These are phyloP conservation scores for Endothia cerciana DNA, from an alignment of 2,329 filamentous ascomycete species.

Conservation along the genomic window DNA sequence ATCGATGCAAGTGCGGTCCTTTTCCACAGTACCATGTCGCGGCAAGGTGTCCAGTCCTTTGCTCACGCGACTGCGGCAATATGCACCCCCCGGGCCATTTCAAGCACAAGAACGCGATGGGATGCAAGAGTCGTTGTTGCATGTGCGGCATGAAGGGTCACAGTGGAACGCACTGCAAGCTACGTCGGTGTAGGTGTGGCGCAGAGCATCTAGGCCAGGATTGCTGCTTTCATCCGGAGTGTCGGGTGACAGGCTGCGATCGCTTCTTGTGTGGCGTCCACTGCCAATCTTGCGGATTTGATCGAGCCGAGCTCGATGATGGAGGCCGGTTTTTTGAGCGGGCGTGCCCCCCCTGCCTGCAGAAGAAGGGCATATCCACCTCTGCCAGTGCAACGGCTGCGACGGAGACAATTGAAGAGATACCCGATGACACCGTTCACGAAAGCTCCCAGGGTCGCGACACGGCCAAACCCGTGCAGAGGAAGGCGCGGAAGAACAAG, in stretches of 20 bases:
- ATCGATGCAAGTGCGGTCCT: conserved; percentile 44
- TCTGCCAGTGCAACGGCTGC: neutral
- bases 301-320: conserved; percentile 6
- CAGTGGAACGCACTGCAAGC: conserved; percentile 41
- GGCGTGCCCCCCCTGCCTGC: conserved; percentile 38
- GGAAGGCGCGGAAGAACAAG: conserved; percentile 4
- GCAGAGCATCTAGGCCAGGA: conserved; percentile 43
- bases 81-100: conserved; percentile 32
- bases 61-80: conserved; percentile 41
- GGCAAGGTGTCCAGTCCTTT: conserved; percentile 38
- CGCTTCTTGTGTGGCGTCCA: conserved; percentile 42
- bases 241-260: conserved; percentile 37
- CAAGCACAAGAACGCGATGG: conserved; percentile 43
- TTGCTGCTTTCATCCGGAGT: conserved; percentile 45
- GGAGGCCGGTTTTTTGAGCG: conserved; percentile 38
- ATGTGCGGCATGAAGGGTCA: conserved; percentile 47
- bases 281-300: conserved; percentile 40
- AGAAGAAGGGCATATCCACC: neutral
- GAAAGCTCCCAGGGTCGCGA: neutral
- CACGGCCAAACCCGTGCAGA: neutral
- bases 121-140: conserved; percentile 43
- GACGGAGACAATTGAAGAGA: neutral
- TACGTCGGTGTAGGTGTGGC: conserved; percentile 43
- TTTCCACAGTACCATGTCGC: conserved; percentile 44
- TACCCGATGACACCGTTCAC: too few species aligned